Evolutionary conservation across 345 rosid species (phyloP), one percentile per base, ranked within the genome.

Genomic region (Salix dunnii): DNA sequence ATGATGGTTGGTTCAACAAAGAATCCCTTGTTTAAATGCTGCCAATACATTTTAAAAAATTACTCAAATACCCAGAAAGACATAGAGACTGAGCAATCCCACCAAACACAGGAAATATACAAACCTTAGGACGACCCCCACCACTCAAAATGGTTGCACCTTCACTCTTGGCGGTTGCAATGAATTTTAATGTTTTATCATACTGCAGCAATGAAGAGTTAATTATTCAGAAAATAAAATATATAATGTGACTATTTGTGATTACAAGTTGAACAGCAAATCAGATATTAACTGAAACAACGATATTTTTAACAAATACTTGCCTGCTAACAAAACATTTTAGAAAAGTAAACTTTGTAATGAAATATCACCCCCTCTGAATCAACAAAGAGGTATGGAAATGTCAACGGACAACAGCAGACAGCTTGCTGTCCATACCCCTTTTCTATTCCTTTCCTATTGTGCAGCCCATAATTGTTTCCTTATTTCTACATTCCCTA

Each of bases 121-220:
- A 70, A 86, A 94, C 98, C 95, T 80, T 53, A 21, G 98, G 98
- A 84, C 95, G 95, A 82, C 55, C 75, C 43, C 99, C 98, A 66
- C 99, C 98, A 46, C 74, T 83, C 70, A 88, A 83, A 76, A 96
- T 86, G 75, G 95, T 90, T 65, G 98, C 99, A 77, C 98, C 99
- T 88, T 96, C 99, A 31, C 82, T 84, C 86, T 88, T 91, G 38
- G 99, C 97, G 20, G 90, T 92, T 73, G 97, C 82, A 76, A 94
- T 90, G 82, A 91, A 89, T 78, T 92, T 90, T 84, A 85, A 23
- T 71, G 87, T 76, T 84, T 88, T 96, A 77, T 93, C 90, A 80
- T 92, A 91, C 99, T 93, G 93, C 85, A 82, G 55, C 36, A 77
- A 49, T 66, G 46, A 60, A 8, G 27, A 31, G 30, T 30, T 11